Conservation (phyloP, 1,284 basidiomycete genomes). For the Ceraceosorus guamensis region DNA sequence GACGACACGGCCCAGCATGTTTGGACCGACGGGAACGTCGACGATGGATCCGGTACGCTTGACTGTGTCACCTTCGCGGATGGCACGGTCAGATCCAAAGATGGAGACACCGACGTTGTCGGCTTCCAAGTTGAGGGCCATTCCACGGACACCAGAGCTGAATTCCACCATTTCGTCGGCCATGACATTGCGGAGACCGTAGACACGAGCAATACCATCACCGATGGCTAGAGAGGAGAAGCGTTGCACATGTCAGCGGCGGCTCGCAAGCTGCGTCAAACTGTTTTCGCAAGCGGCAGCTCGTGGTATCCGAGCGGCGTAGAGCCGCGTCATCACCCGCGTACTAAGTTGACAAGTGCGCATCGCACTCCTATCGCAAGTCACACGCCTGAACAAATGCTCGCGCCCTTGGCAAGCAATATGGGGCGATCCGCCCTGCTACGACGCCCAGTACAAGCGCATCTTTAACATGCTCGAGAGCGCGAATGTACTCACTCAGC, state of each 20-base stretch:
- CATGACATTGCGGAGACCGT: conserved; percentile 70
- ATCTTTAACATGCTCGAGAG: too few relatives aligned
- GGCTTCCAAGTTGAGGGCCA: conserved; percentile 99
- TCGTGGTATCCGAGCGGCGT: too few relatives aligned
- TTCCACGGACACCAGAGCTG: conserved; percentile 81
- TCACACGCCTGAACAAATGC: too few relatives aligned
- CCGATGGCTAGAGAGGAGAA: conserved; percentile 66
- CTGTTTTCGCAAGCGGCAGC: too few relatives aligned
- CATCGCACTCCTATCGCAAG: too few relatives aligned
- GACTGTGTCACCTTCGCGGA: conserved; percentile 99
- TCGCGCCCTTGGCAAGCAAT: too few relatives aligned
- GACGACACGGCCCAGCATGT: conserved; percentile 93
- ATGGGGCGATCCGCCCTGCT: too few relatives aligned
- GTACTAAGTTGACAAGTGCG: too few relatives aligned
- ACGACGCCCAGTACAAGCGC: too few relatives aligned
- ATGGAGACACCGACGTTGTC: conserved; percentile 99
- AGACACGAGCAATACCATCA: conserved; percentile 99
- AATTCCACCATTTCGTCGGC: conserved; percentile 99
- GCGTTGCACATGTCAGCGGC: background rate
- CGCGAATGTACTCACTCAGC: conserved; percentile 63
- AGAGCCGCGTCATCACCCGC: too few relatives aligned
- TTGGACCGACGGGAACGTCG: conserved; percentile 95
- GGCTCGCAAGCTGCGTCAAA: too few relatives aligned
- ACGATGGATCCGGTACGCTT: conserved; percentile 99
- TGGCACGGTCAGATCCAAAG: conserved; percentile 99